Evolutionary conservation across 2,329 filamentous ascomycete species (phyloP), one percentile per base, ranked within the genome.

Genomic region (Aspergillus sp.): DNA sequence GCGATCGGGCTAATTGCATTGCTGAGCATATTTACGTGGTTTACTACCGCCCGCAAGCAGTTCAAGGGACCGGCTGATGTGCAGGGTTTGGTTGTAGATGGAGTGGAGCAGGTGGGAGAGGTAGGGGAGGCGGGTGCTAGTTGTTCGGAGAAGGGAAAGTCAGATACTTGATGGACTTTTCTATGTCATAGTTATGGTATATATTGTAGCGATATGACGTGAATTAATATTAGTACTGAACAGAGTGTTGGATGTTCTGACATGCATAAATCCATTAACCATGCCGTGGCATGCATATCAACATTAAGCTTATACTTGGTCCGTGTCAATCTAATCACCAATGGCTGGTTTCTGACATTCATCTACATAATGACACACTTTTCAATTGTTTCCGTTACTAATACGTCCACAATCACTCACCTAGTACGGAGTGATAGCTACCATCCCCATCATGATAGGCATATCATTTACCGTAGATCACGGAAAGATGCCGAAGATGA

Each of bases 1-100:
- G 84, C 84, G 0, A 80, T 85, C 32, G 84, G 84, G 0, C 74
- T 83, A 3, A 81, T 86, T 39, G 84, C 81, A 69, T 61, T 85
- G 4, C 74, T 87, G 19, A 81, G 79, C 17, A 50, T 77, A 2
- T 66, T 82, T 2, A 85, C 81, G 1, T 86, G 83, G 84, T 60
- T 84, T 6, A 81, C 78, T 1, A 83, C 80, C 0, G 83, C 81
- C 0, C 70, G 77, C 55, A 82, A 79, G 63, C 71, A 78, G 17
- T 86, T 85, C 63, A 82, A 78, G 1, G 83, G 83, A 0, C 83
- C 83, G 1, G 62, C 68, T 8, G 68, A 59, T 36, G 55, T 50
- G 13, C n/a, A 49, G 45, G 47, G 38, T 3, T 39, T 53, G n/a
- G 50, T 39, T 23, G 10, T 53, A 36, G 50, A 53, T 4, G 50